A percentile compares a stretch with the other conserved stretches of the same genome.
Evolutionary conservation across 768 basidiomycete species (phyloP).

Genomic region (Leccinum uliginosum): DNA sequence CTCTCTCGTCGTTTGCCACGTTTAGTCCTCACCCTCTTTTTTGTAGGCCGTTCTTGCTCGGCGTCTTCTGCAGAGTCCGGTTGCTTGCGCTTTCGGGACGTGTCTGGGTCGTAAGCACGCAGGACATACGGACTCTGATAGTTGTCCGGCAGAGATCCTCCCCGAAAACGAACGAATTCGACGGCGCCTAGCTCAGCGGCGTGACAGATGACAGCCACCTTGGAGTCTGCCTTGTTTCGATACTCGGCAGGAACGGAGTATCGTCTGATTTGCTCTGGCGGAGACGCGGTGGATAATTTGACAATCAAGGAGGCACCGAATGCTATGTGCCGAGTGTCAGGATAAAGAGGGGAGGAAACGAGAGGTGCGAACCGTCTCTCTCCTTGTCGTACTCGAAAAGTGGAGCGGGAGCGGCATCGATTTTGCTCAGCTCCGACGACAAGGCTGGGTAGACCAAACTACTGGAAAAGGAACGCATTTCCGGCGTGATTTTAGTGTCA

Average conservation of each 20-base stretch:
- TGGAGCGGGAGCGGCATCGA: slow-evolving; percentile 36
- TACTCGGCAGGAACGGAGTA: slow-evolving; percentile 50
- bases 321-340: slow-evolving; percentile 34
- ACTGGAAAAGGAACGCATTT: slow-evolving; percentile 41
- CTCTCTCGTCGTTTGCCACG: slow-evolving; percentile 24
- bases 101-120: slow-evolving; percentile 23
- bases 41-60: slow-evolving; percentile 14
- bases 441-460: slow-evolving; percentile 45
- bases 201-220: slow-evolving; percentile 46
- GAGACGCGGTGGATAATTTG: slow-evolving; percentile 32
- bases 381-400: slow-evolving; percentile 41
- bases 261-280: slow-evolving; percentile 34
- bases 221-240: slow-evolving; percentile 58
- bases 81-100: slow-evolving; percentile 36
- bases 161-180: slow-evolving; percentile 57
- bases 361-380: slow-evolving; percentile 43
- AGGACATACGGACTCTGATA: slow-evolving; percentile 37
- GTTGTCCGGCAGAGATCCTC: slow-evolving; percentile 37
- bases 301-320: slow-evolving; percentile 50
- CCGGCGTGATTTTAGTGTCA: slow-evolving; percentile 43
- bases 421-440: slow-evolving; percentile 41
- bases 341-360: background rate
- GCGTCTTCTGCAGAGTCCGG: slow-evolving; percentile 19
- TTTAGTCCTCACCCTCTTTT: slow-evolving; percentile 23
- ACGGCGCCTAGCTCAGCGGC: slow-evolving; percentile 55